phyloP scores from a whole-genome alignment of 305 asterid species.

The Fraxinus paxiana region DNA sequence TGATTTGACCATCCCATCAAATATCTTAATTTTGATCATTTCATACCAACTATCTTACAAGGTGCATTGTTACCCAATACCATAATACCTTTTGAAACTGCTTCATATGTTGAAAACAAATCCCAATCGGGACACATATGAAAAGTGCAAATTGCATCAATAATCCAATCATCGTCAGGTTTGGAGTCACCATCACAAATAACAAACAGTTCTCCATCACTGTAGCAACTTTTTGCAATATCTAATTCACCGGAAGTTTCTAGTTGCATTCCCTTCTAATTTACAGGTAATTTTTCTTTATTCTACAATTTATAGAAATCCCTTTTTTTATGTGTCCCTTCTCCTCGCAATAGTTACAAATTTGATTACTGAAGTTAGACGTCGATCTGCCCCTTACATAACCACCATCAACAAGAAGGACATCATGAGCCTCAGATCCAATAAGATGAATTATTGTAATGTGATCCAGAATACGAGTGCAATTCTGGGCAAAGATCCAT shows the following conservation, averaged over 20 bases:
- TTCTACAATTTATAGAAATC: no score
- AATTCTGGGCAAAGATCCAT: no score
- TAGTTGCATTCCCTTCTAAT: neutral
- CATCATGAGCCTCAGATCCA: neutral
- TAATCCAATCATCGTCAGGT: neutral
- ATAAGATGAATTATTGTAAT: neutral
- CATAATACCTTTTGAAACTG: no score
- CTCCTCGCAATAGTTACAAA: neutral
- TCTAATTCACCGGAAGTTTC: no score
- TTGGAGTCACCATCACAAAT: neutral
- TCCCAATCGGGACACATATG: neutral
- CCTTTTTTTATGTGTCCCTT: neutral
- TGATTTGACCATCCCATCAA: neutral
- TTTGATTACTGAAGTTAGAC: neutral
- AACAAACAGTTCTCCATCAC: no score
- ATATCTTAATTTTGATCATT: neutral
- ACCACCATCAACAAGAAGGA: neutral
- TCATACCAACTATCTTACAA: neutral
- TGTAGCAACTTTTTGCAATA: neutral
- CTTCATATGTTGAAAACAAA: no score
- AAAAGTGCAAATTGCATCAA: neutral
- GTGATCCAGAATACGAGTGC: neutral
- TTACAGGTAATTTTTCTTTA: neutral
- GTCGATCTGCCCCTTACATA: neutral
- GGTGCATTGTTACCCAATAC: neutral